phyloP scores from a whole-genome alignment of 306 rosid species.

The Carpinus viminea region DNA sequence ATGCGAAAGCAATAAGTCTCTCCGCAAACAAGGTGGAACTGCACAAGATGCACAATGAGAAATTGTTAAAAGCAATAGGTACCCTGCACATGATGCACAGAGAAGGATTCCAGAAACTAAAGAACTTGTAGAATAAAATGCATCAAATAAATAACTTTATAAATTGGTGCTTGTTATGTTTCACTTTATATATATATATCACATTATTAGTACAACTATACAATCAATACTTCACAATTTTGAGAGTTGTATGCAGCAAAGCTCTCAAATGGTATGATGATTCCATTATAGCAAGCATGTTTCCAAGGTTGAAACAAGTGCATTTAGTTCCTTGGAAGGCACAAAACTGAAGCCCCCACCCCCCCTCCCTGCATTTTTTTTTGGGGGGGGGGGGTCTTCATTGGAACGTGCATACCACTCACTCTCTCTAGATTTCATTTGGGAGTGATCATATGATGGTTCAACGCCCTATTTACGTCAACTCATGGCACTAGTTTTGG shows the following conservation, averaged over 20 bases:
- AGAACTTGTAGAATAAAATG: background rate
- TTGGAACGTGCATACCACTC: background rate
- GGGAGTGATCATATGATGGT: background rate
- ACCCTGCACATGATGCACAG: conserved; percentile 12
- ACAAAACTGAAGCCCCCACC: background rate
- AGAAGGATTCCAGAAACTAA: background rate
- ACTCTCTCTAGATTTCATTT: background rate
- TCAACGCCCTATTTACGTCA: background rate
- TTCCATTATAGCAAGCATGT: background rate
- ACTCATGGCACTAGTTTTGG: background rate
- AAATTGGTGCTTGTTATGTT: background rate
- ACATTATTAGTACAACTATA: background rate
- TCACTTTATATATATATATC: background rate
- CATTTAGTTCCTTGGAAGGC: background rate
- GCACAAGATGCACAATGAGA: conserved; percentile 41
- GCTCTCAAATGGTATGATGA: background rate
- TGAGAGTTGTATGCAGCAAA: background rate
- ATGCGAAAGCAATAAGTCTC: conserved; percentile 89
- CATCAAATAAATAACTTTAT: background rate
- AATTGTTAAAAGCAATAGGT: conserved; percentile 21
- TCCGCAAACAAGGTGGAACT: conserved; percentile 78
- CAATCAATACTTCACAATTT: background rate
- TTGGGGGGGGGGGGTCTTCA: too few species aligned
- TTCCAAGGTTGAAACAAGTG: background rate
- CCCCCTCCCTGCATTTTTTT: too few species aligned